Percentiles rank a stretch among this genome's conserved stretches.
These are phyloP conservation scores for Cymbidium sinense DNA, from an alignment of 106 monocot species.

Conservation along the genomic window DNA sequence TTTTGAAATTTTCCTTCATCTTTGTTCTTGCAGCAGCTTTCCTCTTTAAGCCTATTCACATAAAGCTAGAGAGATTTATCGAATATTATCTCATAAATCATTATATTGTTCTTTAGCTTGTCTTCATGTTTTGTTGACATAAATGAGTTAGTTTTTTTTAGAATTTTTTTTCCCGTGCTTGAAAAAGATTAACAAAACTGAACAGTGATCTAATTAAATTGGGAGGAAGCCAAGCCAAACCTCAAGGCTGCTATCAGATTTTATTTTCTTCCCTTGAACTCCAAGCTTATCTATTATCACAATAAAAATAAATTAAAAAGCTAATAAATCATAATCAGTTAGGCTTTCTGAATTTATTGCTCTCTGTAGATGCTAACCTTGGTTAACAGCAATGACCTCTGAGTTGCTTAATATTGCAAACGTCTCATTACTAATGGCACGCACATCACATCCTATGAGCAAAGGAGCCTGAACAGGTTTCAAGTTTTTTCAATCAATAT, in stretches of 20 bases:
- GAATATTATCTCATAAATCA: not conserved
- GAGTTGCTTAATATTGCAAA: conserved; percentile 56
- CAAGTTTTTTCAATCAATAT: not conserved
- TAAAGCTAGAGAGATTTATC: not conserved
- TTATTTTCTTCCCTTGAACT: conserved; percentile 56
- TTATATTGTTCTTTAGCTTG: not conserved
- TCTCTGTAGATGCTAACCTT: conserved; percentile 31
- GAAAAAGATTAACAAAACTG: not conserved
- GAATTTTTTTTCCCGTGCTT: not conserved
- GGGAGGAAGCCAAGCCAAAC: conserved; percentile 16
- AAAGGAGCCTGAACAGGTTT: conserved; percentile 59
- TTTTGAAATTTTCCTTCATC: too few relatives aligned
- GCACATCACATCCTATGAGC: conserved; percentile 78
- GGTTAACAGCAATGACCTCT: conserved; percentile 79
- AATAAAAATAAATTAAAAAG: too few relatives aligned
- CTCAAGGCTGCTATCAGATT: conserved; percentile 24
- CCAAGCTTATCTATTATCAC: conserved; percentile 42
- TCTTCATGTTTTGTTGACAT: not conserved
- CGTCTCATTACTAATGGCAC: conserved; percentile 55
- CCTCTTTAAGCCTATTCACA: not conserved
- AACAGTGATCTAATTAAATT: not conserved
- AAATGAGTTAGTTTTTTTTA: not conserved
- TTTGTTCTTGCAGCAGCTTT: not conserved
- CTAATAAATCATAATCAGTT: not conserved
- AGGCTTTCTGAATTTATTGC: not conserved